Base-by-base conservation (phyloP, 495 filamentous ascomycete genomes). In the Penicillium simplicissimum region DNA sequence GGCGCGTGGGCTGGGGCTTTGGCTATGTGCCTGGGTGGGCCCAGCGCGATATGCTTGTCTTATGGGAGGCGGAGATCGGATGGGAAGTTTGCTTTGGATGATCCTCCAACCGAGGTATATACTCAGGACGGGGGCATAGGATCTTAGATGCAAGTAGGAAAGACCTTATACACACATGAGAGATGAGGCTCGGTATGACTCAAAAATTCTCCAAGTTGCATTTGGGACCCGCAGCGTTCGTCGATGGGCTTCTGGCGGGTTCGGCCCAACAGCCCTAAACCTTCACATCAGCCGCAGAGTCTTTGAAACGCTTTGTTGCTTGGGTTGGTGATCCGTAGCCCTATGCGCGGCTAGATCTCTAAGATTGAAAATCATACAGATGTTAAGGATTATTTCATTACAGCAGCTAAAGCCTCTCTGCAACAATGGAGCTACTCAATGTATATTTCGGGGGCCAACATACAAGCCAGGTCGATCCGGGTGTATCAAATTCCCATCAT, bases 401-500 rank as follows among this genome's bases (percentile, higher is more conserved):
- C 45, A 49, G 23, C 34, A 53, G 28, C 34, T 45, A 37, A 53
- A 8, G 51, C 42, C 35, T 56, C 15, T 43, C 28, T 49, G 60
- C 34, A 15, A 35, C 37, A 58, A n/a, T n/a, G n/a, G n/a, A 59
- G 42, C 51, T 17, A 40, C 49, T 59, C 52, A 62, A 49, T 35
- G 45, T 54, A 58, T 60, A 56, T 33, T 23, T 53, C 19, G 8
- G 35, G 19, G 45, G 37, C 28, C 61, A 63, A 70, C 43, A 54
- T 57, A 56, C 17, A 57, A 65, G 53, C 59, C 40, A 55, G 49
- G 58, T 49, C 13, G 49, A 65, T 42, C 59, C 40, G 55, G 49
- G 58, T 43, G 36, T 52, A 62, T 45, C 42, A 52, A 36, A 61
- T 68, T 53, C 28, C 55, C 31, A 40, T 54, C 60, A 63, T 25